Evolutionary conservation across 345 rosid species (phyloP), one percentile per base, ranked within the genome.

Genomic region (Euphorbia peplus): DNA sequence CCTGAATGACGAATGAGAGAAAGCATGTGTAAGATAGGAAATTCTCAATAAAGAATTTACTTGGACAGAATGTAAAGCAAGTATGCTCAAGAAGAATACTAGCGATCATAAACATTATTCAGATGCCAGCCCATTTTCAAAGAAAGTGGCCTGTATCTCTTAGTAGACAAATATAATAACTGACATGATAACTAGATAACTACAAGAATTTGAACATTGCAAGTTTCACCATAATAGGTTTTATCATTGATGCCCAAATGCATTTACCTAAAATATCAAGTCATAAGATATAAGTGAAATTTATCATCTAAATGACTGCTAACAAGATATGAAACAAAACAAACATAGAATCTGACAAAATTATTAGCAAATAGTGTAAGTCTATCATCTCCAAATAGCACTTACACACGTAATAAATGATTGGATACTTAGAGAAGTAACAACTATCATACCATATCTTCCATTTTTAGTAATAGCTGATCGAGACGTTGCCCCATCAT

Each of bases 401-500:
- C 10, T 26, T 61, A n/a, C n/a, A n/a, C n/a, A n/a, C n/a, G n/a
- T n/a, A n/a, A n/a, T n/a, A n/a, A n/a, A n/a, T n/a, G n/a, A n/a
- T n/a, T 29, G 67, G 42, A 71, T 14, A 41, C 50, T 29, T 37
- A 66, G 12, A 48, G 16, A 58, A 35, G 64, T 59, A 29, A 41
- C 19, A 58, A 29, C 41, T 28, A 52, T 19, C 68, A 68, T 75
- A 92, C 92, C 88, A 80, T 76, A 54, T 72, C 78, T 73, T 80
- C 70, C 81, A 93, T 79, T 57, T 79, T 80, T 70, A 78, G 81
- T 68, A 79, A 80, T 73, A 93, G 75, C 66, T 87, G 78, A 73
- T 87, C 90, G 76, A 93, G 67, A 26, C 60, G 83, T 66, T 96
- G 97, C 69, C 69, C n/a, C 69, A 67, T 85, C 79, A 93, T 58